Evolutionary conservation across 2,329 filamentous ascomycete genomes (phyloP), one percentile per base, ranked within the genome.

Genomic region (Fusarium miscanthi): DNA sequence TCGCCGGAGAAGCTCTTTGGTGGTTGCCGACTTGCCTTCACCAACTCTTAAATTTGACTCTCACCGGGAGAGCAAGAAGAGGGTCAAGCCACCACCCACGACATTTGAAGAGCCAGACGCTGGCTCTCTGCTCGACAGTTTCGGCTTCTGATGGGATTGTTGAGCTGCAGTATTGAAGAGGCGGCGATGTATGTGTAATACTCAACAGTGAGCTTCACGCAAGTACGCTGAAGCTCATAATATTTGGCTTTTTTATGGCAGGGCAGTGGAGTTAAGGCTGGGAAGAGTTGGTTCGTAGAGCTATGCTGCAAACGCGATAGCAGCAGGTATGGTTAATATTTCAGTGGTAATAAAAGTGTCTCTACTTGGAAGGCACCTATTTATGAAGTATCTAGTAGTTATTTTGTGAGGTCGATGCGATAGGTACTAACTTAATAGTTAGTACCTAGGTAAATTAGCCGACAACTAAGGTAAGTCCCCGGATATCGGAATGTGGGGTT

Each of bases 91-190:
- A 19, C 87, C 91, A 21, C 90, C 94, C 3, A 94, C 92, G 25
- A 90, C 92, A 70, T 98, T 98, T 80, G 88, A 97, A 76, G 96
- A 99, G 81, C 96, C 96, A n/a, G 94, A 97, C 83, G 88, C 93
- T 33, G 94, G 90, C 80, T 95, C 94, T 66, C 83, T 99, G 78
- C 85, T 98, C 76, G 95, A 98, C 85, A 95, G 89, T 80, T 98
- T 98, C 87, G 95, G 95, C 3, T 96, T 98, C 79, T 98, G 76
- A 62, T 30, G n/a, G 10, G 21, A 25, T 33, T 12, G n/a, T 25
- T 27, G 23, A 45, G 48, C 16, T 31, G 23, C 21, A 23, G n/a
- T n/a, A 16, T 43, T 16, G 30, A 27, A 49, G 27, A 58, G 17
- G 30, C 17, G 25, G 35, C 48, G 30, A 38, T 46, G 11, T 27